Conservation (phyloP, 495 filamentous ascomycete genomes). For the Rhypophila decipiens region DNA sequence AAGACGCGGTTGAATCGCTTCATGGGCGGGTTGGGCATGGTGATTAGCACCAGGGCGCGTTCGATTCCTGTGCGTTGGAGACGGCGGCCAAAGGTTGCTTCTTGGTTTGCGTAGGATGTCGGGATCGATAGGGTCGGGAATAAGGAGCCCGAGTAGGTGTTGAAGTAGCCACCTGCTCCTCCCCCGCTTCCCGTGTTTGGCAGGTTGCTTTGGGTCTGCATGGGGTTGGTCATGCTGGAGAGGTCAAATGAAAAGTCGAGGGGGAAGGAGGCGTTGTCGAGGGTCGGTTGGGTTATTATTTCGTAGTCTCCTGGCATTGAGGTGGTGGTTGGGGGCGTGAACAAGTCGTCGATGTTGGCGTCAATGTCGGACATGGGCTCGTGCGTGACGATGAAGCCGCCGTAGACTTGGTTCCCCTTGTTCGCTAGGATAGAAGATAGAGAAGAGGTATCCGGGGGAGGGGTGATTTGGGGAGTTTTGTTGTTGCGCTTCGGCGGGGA, state of each 20-base stretch:
- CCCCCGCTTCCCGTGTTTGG: constrained; percentile 25
- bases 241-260: constrained; percentile 28
- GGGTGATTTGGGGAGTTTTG: neutral
- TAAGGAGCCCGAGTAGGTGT: constrained; percentile 6
- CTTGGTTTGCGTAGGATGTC: constrained; percentile 48
- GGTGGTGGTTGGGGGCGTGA: neutral
- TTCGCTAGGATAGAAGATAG: too few relatives aligned
- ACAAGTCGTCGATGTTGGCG: neutral
- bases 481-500: neutral
- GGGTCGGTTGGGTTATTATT: too few relatives aligned
- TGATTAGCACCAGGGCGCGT: constrained; percentile 53
- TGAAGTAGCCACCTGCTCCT: constrained; percentile 15
- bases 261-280: constrained; percentile 16
- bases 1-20: constrained; percentile 52
- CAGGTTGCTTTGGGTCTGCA: constrained; percentile 17
- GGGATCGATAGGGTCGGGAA: constrained; percentile 31
- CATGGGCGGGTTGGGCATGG: constrained; percentile 45
- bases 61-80: constrained; percentile 64
- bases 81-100: constrained; percentile 63
- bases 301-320: neutral
- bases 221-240: constrained; percentile 30
- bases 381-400: constrained; percentile 22
- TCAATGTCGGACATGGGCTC: constrained; percentile 11
- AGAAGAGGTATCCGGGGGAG: neutral
- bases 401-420: neutral